Base-by-base conservation (phyloP, 768 basidiomycete species). In the Lentinus tigrinus region DNA sequence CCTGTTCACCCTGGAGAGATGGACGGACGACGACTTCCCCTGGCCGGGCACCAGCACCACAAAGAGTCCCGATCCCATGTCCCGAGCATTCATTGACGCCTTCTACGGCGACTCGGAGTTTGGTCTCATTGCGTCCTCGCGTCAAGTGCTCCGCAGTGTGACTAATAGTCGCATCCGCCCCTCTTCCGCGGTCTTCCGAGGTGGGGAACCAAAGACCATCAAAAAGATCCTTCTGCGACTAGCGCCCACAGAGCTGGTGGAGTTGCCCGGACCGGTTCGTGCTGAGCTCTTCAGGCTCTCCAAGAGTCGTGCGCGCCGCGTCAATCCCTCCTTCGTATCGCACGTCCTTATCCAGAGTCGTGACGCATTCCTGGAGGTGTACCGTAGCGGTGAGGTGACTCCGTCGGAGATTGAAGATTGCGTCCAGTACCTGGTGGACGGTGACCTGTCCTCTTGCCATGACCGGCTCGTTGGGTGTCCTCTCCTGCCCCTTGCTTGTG, bases 1-100 rank as follows among this genome's bases (percentile, higher is more conserved):
- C 52, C 54, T 76, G 17, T 73, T 63, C 27, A 67, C 81, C 23
- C 64, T 81, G 28, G 75, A 76, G 28, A 63, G 60, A 14, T 60
- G 71, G 46, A 66, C 28, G 60, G 50, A 2, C 70, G 75, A 57
- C 48, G 78, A 77, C 76, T 19, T 68, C 67, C 9, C 67, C 60
- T 56, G 47, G 34, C 34, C 26, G 10, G 31, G 47, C 37, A 34
- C 13, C 43, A 46, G 21, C 8, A 23, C 23, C n/a, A 14, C 6
- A 8, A n/a, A n/a, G n/a, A 8, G 21, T 24, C 23, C 13, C 14
- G 52, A 59, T 48, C 17, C 27, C 7, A 6, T 59, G 34, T 59
- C 58, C 9, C 19, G 19, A 8, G 47, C 42, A 2, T 38, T 59
- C 2, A 17, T 52, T 23, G 47, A 47, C 19, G 19, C 52, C 3